Conservation (phyloP, 176 grass and related monocot genomes). For the Eleusine indica region DNA sequence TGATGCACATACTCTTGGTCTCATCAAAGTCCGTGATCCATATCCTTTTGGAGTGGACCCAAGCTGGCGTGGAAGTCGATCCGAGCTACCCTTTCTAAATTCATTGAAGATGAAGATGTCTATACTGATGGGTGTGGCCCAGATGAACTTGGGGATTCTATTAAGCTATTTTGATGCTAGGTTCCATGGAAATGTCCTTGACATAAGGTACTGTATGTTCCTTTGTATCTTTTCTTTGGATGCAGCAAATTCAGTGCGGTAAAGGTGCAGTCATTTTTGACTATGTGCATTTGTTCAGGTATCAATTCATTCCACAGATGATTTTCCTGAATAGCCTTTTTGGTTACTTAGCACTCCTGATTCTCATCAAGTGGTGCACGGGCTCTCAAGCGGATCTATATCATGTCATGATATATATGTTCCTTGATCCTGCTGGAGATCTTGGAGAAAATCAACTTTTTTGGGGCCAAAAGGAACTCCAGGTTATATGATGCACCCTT, state of each 20-base stretch:
- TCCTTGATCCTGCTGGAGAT: slow-evolving; percentile 88
- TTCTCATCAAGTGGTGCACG: slow-evolving; percentile 95
- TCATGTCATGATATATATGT: slow-evolving; percentile 99
- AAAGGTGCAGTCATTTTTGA: slow-evolving; percentile 21
- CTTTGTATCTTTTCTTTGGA: slow-evolving; percentile 21
- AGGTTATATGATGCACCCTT: slow-evolving; percentile 61
- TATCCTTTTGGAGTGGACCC: slow-evolving; percentile 99
- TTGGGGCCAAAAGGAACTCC: slow-evolving; percentile 93
- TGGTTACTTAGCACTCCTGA: slow-evolving; percentile 93
- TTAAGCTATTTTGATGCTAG: slow-evolving; percentile 98
- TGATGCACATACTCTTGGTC: slow-evolving; percentile 75
- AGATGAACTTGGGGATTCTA: slow-evolving; percentile 95
- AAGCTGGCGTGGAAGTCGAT: slow-evolving; percentile 92
- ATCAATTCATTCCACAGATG: slow-evolving; percentile 96
- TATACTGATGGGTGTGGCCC: slow-evolving; percentile 87
- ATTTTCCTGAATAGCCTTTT: slow-evolving; percentile 99
- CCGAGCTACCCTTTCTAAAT: slow-evolving; percentile 98
- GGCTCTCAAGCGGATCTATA: slow-evolving; percentile 97
- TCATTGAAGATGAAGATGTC: slow-evolving; percentile 99
- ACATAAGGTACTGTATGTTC: slow-evolving; percentile 72
- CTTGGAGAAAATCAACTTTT: slow-evolving; percentile 98
- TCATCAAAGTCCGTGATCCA: slow-evolving; percentile 85
- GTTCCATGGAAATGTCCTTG: slow-evolving; percentile 87
- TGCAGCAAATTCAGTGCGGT: not conserved
- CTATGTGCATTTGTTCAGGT: slow-evolving; percentile 58